phyloP scores from a whole-genome alignment of 352 stramenopile species.

The Thraustochytrium sp. region DNA sequence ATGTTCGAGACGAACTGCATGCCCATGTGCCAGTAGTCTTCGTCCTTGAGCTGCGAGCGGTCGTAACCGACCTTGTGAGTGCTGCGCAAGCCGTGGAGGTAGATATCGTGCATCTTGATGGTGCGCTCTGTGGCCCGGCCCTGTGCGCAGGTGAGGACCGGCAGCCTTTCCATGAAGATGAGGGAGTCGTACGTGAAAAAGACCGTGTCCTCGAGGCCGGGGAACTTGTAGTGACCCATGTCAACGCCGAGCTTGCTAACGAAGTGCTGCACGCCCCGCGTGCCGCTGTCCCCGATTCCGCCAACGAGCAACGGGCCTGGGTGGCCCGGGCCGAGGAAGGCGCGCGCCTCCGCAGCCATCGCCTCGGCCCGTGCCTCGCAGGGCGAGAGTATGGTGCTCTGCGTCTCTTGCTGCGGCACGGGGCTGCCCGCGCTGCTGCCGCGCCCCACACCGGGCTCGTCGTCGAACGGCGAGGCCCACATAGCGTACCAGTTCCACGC shows the following conservation, averaged over 20 bases:
- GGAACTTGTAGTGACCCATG: not conserved
- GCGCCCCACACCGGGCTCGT: too few species aligned
- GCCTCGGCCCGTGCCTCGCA: too few species aligned
- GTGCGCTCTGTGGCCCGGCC: not conserved
- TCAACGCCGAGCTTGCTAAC: not conserved
- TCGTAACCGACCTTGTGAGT: not conserved
- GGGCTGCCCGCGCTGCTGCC: too few species aligned
- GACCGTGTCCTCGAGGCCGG: not conserved
- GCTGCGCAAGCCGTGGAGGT: not conserved
- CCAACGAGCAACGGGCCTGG: not conserved
- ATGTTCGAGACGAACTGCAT: not conserved
- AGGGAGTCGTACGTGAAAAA: conserved; percentile 16
- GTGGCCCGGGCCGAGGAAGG: not conserved
- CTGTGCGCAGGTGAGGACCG: not conserved
- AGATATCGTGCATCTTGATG: not conserved
- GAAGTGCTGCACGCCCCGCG: not conserved
- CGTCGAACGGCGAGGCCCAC: too few species aligned
- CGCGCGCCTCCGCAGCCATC: too few species aligned
- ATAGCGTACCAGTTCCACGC: too few species aligned
- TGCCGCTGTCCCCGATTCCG: conserved; percentile 22
- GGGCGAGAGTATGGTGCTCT: too few species aligned
- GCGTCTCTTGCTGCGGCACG: too few species aligned
- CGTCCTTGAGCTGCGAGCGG: not conserved
- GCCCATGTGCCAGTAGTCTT: not conserved
- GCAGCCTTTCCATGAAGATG: not conserved